Evolutionary conservation across 2,329 filamentous ascomycete genomes (phyloP), one percentile per base, ranked within the genome.

Genomic region (Talaromyces albobiverticillius): DNA sequence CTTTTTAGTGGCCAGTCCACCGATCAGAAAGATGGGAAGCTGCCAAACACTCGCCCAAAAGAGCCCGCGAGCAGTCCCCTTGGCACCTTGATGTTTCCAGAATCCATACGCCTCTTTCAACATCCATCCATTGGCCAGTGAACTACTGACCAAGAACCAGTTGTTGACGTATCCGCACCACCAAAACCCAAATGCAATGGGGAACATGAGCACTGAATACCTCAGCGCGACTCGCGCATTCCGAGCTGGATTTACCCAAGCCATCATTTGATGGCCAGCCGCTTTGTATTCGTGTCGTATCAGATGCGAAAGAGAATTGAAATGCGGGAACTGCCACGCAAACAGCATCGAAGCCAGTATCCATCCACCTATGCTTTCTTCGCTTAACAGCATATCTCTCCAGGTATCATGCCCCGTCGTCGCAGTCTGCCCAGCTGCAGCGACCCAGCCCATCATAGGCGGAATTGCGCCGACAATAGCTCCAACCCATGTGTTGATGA

Each of bases 11-110:
- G 88, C 82, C 71, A 97, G 86, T 2, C 91, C 93, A 57, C 96
- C 77, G 45, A 96, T 90, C 79, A 99, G 84, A 40, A 97, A 81
- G 23, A 87, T 88, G 0, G 94, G 94, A 46, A 99, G 71, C 74
- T 96, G 92, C 94, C 93, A 97, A 9, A 99, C 90, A 69, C 90
- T 96, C 1, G 94, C 92, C 94, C 94, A 99, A 71, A 99, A 99
- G 50, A 99, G 72, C 0, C 87, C 86, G 53, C 90, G 82, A 2
- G 94, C 92, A 16, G 83, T 90, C 2, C 92, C 92, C 62, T 86
- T 85, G 58, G 87, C 82, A 11, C 93, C 93, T 64, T 90, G 83
- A 25, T 83, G 76, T 59, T 81, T 82, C 86, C 89, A 96, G 74
- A 97, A 96, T 34, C 80, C 78, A 63, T 89, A 83, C 0, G 93